Percentiles rank a stretch among this genome's conserved stretches.
phyloP scores from a whole-genome alignment of 2,329 filamentous ascomycete species.

The Magnaporthiopsis incrustans region DNA sequence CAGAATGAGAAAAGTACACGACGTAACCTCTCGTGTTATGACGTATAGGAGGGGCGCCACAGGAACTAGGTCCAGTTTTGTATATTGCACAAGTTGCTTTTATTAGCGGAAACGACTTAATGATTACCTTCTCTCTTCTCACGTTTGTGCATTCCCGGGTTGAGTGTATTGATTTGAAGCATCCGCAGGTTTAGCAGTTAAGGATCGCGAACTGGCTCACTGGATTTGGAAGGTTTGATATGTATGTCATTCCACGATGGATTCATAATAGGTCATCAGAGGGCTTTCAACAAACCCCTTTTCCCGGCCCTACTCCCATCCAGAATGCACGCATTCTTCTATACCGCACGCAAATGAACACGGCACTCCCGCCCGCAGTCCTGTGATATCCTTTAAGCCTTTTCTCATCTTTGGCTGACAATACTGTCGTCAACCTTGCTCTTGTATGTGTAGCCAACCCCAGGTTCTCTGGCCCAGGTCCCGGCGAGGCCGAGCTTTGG shows the following conservation, averaged over 20 bases:
- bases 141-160: background rate
- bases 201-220: too few species aligned
- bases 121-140: background rate
- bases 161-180: background rate
- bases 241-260: too few species aligned
- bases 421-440: constrained; percentile 47
- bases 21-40: background rate
- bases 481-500: constrained; percentile 68
- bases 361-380: background rate
- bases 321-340: background rate
- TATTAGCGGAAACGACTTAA: background rate
- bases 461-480: constrained; percentile 60
- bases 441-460: constrained; percentile 36
- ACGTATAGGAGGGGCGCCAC: background rate
- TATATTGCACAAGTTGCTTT: background rate
- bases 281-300: background rate
- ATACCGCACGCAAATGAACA: background rate
- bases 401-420: constrained; percentile 23
- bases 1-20: background rate
- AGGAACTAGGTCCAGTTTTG: background rate
- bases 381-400: background rate
- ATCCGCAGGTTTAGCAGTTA: background rate
- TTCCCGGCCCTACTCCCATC: background rate
- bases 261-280: background rate
- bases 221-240: too few species aligned